Evolutionary conservation across 495 filamentous ascomycete genomes (phyloP).

Genomic region (Tuber borchii): DNA sequence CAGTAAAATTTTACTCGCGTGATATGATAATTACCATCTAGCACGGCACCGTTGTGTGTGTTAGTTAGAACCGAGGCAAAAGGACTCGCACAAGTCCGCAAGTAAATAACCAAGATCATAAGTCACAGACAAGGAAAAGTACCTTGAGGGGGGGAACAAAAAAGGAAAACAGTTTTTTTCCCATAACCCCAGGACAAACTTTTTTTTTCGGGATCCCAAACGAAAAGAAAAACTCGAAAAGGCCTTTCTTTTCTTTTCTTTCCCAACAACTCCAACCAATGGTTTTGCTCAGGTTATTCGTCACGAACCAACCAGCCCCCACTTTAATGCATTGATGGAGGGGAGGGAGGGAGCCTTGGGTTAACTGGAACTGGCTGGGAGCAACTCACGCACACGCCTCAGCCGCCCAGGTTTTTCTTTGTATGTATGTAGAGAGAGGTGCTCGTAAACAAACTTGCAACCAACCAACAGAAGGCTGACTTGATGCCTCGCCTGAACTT

Average conservation of each 20-base stretch:
- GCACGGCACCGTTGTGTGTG: too few relatives aligned
- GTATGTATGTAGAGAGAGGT: too few relatives aligned
- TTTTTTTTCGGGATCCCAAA: neutral
- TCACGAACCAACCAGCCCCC: neutral
- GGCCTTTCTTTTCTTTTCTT: neutral
- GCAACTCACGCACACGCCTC: neutral
- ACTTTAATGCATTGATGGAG: conserved; percentile 2
- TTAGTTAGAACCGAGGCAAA: neutral
- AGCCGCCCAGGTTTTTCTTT: neutral
- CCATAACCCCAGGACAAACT: neutral
- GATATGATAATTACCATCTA: too few relatives aligned
- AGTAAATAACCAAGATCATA: neutral
- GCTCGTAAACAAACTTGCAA: neutral
- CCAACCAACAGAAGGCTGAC: neutral
- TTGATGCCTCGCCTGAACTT: neutral
- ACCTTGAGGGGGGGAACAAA: too few relatives aligned
- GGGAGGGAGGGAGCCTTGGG: too few relatives aligned
- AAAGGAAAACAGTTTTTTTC: neutral
- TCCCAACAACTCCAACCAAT: neutral
- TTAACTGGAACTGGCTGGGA: neutral
- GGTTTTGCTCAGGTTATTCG: neutral
- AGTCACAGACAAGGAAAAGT: neutral
- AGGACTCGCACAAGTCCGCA: neutral
- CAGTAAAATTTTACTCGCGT: too few relatives aligned
- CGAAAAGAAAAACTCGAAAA: neutral